Percentiles rank a stretch among this genome's conserved stretches.
Conservation (phyloP, 495 filamentous ascomycete species). For the Penicillium antarcticum region DNA sequence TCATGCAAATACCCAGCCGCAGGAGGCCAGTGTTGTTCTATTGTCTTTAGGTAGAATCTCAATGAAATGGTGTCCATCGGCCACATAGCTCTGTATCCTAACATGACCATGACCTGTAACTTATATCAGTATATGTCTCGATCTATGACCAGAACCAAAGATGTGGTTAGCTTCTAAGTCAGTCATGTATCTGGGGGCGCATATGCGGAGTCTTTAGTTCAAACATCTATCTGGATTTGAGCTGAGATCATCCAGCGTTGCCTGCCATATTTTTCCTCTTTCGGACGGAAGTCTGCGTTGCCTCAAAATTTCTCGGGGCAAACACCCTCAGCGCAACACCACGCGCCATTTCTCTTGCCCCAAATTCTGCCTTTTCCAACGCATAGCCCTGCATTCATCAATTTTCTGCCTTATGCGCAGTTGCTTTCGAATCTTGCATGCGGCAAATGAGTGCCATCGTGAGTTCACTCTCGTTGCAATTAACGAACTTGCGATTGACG, state of each 20-base stretch:
- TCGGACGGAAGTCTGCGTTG: too few species aligned
- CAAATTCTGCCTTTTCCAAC: too few species aligned
- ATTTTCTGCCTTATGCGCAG: too few species aligned
- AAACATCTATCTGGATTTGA: neutral
- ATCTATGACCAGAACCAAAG: neutral
- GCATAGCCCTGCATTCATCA: too few species aligned
- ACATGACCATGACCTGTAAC: neutral
- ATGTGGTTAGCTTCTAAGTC: neutral
- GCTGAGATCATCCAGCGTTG: neutral
- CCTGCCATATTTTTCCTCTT: neutral
- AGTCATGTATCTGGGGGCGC: neutral
- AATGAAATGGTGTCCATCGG: neutral
- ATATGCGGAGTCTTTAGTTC: neutral
- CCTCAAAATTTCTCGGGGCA: too few species aligned
- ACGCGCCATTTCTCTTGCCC: too few species aligned
- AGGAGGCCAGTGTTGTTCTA: neutral
- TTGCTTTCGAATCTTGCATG: neutral
- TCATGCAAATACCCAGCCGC: constrained; percentile 7
- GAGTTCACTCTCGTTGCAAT: neutral
- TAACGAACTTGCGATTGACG: neutral
- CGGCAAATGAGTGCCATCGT: neutral
- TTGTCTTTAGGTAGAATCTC: neutral
- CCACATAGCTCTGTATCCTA: neutral
- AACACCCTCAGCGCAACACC: too few species aligned
- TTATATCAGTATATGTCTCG: neutral